Conservation (phyloP, 2,329 filamentous ascomycete genomes). For the Gyromitra esculenta region DNA sequence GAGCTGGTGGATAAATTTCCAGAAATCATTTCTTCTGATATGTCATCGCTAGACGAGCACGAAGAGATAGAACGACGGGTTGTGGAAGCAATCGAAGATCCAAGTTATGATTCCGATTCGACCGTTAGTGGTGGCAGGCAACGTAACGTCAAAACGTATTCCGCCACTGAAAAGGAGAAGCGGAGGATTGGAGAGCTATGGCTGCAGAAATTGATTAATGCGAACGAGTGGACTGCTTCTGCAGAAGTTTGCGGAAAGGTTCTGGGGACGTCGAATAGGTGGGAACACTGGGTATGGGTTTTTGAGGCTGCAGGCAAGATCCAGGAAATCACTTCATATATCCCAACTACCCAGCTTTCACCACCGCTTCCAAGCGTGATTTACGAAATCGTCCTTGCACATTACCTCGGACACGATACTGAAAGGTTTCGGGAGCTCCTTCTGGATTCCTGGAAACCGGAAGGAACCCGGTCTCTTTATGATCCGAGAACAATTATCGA, state of each 20-base stretch:
- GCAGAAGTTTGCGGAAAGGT: slow-evolving; percentile 85
- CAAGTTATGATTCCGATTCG: slow-evolving; percentile 71
- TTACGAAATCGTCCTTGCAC: slow-evolving; percentile 87
- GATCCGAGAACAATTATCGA: slow-evolving; percentile 73
- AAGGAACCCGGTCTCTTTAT: slow-evolving; percentile 55
- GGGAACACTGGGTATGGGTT: slow-evolving; percentile 95
- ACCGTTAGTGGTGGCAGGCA: slow-evolving; percentile 59
- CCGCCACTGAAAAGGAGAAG: slow-evolving; percentile 84
- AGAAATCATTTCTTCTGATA: slow-evolving; percentile 67
- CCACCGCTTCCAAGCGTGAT: slow-evolving; percentile 82
- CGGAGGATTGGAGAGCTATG: slow-evolving; percentile 89
- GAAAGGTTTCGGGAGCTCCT: slow-evolving; percentile 78
- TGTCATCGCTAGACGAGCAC: slow-evolving; percentile 59
- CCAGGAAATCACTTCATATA: slow-evolving; percentile 85
- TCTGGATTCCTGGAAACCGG: slow-evolving; percentile 53
- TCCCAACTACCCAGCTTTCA: slow-evolving; percentile 79
- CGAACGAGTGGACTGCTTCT: slow-evolving; percentile 78
- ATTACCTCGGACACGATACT: slow-evolving; percentile 85
- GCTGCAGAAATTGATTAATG: slow-evolving; percentile 83
- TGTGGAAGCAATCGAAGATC: slow-evolving; percentile 68
- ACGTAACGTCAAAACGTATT: slow-evolving; percentile 63
- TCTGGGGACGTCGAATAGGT: slow-evolving; percentile 78
- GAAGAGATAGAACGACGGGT: slow-evolving; percentile 71
- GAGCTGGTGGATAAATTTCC: slow-evolving; percentile 87
- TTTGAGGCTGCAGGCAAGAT: slow-evolving; percentile 88